phyloP scores from a whole-genome alignment of 352 stramenopile species.

The Phytophthora chlamydospora region DNA sequence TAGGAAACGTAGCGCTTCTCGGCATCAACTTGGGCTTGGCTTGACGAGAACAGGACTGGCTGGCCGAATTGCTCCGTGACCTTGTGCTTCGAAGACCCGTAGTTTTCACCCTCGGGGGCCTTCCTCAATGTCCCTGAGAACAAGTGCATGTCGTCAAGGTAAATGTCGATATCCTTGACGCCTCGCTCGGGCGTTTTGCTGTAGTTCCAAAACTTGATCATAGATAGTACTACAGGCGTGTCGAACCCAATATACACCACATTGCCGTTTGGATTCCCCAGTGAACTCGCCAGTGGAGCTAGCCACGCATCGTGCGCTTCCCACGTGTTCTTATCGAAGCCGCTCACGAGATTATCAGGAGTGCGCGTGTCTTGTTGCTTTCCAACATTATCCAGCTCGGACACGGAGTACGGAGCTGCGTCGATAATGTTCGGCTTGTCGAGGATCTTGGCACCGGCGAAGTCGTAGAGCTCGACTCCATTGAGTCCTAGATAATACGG shows the following conservation, averaged over 20 bases:
- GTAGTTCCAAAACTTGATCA: conserved; percentile 93
- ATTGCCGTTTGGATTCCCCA: conserved; percentile 63
- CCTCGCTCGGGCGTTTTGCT: conserved; percentile 85
- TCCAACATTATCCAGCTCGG: conserved; percentile 36
- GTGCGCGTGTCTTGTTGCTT: conserved; percentile 50
- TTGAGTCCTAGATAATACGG: conserved; percentile 87
- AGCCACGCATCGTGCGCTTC: conserved; percentile 78
- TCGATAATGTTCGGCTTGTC: conserved; percentile 44
- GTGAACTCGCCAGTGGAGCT: conserved; percentile 70
- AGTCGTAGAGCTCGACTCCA: conserved; percentile 82
- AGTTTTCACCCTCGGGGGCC: conserved; percentile 34
- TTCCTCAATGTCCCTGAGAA: conserved; percentile 71
- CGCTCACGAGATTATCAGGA: conserved; percentile 69
- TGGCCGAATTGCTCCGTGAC: conserved; percentile 79
- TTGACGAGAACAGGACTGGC: conserved; percentile 79
- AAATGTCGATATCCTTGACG: conserved; percentile 85
- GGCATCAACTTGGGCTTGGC: conserved; percentile 64
- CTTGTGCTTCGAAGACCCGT: conserved; percentile 38
- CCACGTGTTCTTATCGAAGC: conserved; percentile 77
- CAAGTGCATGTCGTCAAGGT: conserved; percentile 86
- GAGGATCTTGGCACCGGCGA: conserved; percentile 44
- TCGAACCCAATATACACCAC: conserved; percentile 81
- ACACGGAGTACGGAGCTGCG: conserved; percentile 65
- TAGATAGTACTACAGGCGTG: conserved; percentile 65
- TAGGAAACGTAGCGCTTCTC: conserved; percentile 76